Base-by-base conservation (phyloP, 2,329 filamentous ascomycete species). In the Fusarium nisikadoi region DNA sequence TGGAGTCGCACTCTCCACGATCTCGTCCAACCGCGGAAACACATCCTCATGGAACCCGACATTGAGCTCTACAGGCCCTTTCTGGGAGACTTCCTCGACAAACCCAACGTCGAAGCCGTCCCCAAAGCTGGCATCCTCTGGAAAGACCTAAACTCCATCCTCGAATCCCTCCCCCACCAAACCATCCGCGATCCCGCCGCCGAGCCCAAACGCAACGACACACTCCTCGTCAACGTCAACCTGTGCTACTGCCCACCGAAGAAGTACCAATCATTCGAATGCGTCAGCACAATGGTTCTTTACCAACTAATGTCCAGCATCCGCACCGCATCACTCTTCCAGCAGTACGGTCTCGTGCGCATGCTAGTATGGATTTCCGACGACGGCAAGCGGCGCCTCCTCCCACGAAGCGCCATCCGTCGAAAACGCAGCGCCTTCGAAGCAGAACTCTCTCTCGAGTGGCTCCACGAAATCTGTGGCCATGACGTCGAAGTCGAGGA, bases 41-140 rank as follows among this genome's bases (percentile, higher is more conserved):
- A 99, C 83, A 83, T 98, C 47, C 85, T 99, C 45, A 86, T 98
- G 81, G 95, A 98, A 77, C 90, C 91, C 6, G 88, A 93, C 38
- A 80, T 82, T 5, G 81, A 84, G 0, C 76, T 87, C 7, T 95
- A 93, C 79, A 70, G 82, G 2, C 84, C 88, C 0, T 89, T 91
- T 67, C 88, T 97, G 29, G 76, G 87, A 23, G 84, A 88, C 0
- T 83, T 94, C 4, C 79, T 89, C 11, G 76, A 85, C 2, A 83
- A 82, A 10, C 81, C 85, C 5, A 84, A 86, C 57, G 84, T 85
- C 7, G 81, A 83, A 39, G 77, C 93, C 49, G 60, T 91, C 1
- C 84, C 85, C 11, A 86, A 89, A 65, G 86, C 88, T 0, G 88
- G 90, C 31, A 83, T 92, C n/a, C 65, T 90, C 11, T 90, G 88